phyloP scores from a whole-genome alignment of 768 basidiomycete species.

The Lyophyllum shimeji region DNA sequence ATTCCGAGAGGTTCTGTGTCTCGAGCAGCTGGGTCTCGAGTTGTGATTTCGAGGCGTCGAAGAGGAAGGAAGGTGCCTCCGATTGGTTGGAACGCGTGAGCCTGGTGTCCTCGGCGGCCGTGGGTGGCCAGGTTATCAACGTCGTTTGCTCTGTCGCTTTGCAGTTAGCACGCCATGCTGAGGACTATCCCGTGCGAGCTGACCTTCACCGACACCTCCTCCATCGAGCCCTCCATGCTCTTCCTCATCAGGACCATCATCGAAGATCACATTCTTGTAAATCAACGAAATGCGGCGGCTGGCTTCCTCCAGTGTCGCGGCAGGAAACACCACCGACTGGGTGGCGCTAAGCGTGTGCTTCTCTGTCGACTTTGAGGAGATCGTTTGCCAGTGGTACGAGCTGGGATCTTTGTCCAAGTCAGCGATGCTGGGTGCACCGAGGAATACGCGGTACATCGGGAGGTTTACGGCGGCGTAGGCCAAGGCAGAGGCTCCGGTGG shows the following conservation, averaged over 20 bases:
- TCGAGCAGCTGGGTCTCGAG: slow-evolving; percentile 33
- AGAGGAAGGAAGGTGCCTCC: slow-evolving; percentile 25
- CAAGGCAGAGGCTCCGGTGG: no score
- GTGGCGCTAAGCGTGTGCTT: slow-evolving; percentile 4
- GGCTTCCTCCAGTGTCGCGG: slow-evolving; percentile 62
- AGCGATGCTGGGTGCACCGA: slow-evolving; percentile 44
- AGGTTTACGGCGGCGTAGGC: no score
- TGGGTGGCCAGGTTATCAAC: slow-evolving; percentile 59
- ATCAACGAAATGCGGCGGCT: slow-evolving; percentile 67
- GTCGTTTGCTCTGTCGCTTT: slow-evolving; percentile 44
- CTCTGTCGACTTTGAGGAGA: slow-evolving; percentile 25
- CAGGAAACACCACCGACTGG: slow-evolving; percentile 39
- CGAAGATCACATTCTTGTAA: slow-evolving; percentile 74
- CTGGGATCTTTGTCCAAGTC: slow-evolving; percentile 35
- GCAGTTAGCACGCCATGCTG: neutral
- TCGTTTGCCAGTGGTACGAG: slow-evolving; percentile 46
- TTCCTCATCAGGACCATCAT: slow-evolving; percentile 39
- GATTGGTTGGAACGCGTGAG: neutral
- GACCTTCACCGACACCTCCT: slow-evolving; percentile 16
- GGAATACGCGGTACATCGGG: slow-evolving; percentile 49
- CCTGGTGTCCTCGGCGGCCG: slow-evolving; percentile 24
- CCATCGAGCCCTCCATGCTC: slow-evolving; percentile 19
- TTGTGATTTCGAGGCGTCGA: slow-evolving; percentile 25
- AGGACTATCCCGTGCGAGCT: no score
- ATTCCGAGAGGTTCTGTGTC: slow-evolving; percentile 21